phyloP scores from a whole-genome alignment of 176 grass and related monocot species.

The Carex pumila region DNA sequence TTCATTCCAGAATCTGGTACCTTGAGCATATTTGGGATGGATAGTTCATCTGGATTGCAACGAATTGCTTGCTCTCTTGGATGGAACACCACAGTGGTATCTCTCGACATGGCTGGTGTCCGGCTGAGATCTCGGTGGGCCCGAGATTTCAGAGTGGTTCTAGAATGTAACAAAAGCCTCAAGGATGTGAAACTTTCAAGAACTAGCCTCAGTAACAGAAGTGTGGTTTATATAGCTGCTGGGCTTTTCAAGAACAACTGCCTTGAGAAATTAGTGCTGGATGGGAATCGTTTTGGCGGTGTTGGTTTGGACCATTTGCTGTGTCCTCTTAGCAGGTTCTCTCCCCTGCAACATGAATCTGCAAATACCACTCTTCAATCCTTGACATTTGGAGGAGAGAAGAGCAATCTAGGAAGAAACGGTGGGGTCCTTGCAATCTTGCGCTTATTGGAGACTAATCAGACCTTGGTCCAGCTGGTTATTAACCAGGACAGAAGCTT shows the following conservation, averaged over 20 bases:
- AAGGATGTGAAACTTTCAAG: constrained; percentile 57
- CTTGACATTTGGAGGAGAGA: constrained; percentile 64
- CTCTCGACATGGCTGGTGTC: constrained; percentile 69
- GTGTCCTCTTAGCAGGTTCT: constrained; percentile 77
- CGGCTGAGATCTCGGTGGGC: constrained; percentile 62
- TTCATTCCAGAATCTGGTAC: constrained; percentile 56
- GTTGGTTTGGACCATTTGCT: constrained; percentile 76
- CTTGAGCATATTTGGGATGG: constrained; percentile 60
- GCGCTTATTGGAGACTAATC: constrained; percentile 78
- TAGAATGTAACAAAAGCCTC: constrained; percentile 60
- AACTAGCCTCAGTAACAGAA: constrained; percentile 64
- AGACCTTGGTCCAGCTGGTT: constrained; percentile 47
- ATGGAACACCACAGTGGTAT: constrained; percentile 69
- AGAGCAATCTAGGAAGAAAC: constrained; percentile 38
- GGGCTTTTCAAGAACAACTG: constrained; percentile 81
- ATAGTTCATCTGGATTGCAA: constrained; percentile 38
- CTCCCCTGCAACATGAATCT: constrained; percentile 63
- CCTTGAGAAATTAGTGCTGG: constrained; percentile 62
- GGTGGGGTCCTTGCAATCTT: constrained; percentile 60
- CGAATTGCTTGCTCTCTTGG: constrained; percentile 58
- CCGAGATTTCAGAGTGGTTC: constrained; percentile 67
- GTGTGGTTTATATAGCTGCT: constrained; percentile 80
- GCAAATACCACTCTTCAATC: constrained; percentile 60
- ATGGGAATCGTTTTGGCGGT: constrained; percentile 69
- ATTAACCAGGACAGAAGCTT: constrained; percentile 62